phyloP scores from a whole-genome alignment of 345 rosid genomes.

The Citrus medica region DNA sequence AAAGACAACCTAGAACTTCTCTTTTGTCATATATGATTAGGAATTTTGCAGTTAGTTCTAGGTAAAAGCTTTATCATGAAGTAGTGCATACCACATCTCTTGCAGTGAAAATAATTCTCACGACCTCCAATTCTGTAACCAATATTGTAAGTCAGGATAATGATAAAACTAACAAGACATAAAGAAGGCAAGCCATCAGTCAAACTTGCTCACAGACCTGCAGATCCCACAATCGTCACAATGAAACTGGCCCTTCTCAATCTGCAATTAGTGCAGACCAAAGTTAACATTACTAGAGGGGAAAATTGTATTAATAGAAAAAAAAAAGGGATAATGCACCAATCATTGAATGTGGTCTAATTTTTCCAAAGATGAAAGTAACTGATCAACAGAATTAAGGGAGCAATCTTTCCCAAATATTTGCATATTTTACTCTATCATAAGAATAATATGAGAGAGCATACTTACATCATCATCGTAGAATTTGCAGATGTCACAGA shows the following conservation, averaged over 20 bases:
- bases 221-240: conserved; percentile 98
- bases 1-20: background rate
- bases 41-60: background rate
- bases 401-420: background rate
- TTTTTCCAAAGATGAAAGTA: background rate
- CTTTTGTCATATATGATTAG: background rate
- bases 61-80: background rate
- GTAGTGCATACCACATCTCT: conserved; percentile 74
- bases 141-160: background rate
- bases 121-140: conserved; percentile 78
- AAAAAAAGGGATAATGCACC: conserved; percentile 9
- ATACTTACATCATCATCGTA: conserved; percentile 80
- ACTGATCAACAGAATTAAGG: conserved; percentile 4
- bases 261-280: conserved; percentile 37
- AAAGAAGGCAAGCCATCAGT: background rate
- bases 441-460: background rate
- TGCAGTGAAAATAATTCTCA: conserved; percentile 86
- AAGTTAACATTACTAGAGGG: conserved; percentile 4
- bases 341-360: background rate
- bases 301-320: background rate
- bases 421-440: background rate
- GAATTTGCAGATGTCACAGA: conserved; percentile 87
- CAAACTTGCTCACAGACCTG: conserved; percentile 47
- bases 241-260: conserved; percentile 72
- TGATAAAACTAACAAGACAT: background rate